Evolutionary conservation across 257 asterid species (phyloP).

Genomic region (Ocimum tenuiflorum): DNA sequence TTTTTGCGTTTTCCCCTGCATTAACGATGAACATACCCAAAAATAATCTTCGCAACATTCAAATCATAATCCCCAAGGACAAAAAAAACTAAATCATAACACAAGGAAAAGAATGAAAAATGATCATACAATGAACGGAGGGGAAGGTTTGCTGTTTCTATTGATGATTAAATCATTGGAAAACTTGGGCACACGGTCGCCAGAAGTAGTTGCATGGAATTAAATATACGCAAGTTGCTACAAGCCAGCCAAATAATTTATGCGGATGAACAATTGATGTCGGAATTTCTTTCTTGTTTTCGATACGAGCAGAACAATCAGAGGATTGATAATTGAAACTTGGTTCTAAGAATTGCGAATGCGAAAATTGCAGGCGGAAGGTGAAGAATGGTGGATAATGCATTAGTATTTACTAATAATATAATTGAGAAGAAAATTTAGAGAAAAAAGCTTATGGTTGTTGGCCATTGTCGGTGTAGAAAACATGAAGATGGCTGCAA

Average conservation of each 20-base stretch:
- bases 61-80: too few relatives aligned
- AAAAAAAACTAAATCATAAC: not conserved
- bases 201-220: slow-evolving; percentile 39
- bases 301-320: too few relatives aligned
- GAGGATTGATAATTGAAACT: slow-evolving; percentile 9
- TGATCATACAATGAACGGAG: slow-evolving; percentile 22
- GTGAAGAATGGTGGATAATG: slow-evolving; percentile 23
- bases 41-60: not conserved
- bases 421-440: slow-evolving; percentile 9
- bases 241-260: slow-evolving; percentile 1
- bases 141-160: slow-evolving; percentile 9
- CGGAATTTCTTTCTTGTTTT: too few relatives aligned
- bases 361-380: not conserved
- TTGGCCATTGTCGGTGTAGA: slow-evolving; percentile 14
- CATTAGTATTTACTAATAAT: not conserved
- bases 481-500: not conserved
- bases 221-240: slow-evolving; percentile 9
- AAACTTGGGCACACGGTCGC: slow-evolving; percentile 35
- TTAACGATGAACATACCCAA: not conserved
- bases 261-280: too few relatives aligned
- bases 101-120: too few relatives aligned
- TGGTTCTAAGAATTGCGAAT: slow-evolving; percentile 14
- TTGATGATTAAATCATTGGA: slow-evolving; percentile 15
- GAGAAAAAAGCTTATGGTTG: slow-evolving; percentile 29
- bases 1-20: slow-evolving; percentile 24